Conservation (phyloP, 768 basidiomycete species). For the Gelatoporia subvermispora region DNA sequence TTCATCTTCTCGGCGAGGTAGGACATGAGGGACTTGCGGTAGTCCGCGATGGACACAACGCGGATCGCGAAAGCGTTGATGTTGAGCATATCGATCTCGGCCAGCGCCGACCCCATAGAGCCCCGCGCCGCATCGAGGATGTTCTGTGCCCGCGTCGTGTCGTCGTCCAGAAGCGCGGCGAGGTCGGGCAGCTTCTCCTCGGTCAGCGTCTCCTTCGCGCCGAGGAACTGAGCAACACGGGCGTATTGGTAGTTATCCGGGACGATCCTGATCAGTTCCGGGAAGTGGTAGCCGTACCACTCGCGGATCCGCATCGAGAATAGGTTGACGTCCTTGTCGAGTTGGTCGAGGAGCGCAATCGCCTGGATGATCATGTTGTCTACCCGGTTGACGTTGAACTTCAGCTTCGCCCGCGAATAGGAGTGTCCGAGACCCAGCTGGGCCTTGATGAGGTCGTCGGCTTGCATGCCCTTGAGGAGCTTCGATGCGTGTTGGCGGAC, state of each 20-base stretch:
- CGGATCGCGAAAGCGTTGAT: slow-evolving; percentile 87
- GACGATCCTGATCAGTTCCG: slow-evolving; percentile 89
- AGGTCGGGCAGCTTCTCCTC: slow-evolving; percentile 81
- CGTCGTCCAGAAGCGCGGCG: slow-evolving; percentile 75
- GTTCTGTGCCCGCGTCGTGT: slow-evolving; percentile 84
- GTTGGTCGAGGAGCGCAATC: slow-evolving; percentile 94
- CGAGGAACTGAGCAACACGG: slow-evolving; percentile 77
- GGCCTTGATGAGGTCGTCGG: slow-evolving; percentile 84
- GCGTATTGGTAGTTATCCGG: slow-evolving; percentile 95
- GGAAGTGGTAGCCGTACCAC: slow-evolving; percentile 99
- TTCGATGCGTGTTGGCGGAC: slow-evolving; percentile 89
- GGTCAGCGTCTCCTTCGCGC: slow-evolving; percentile 76
- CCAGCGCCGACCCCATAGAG: slow-evolving; percentile 90
- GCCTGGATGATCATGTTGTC: slow-evolving; percentile 99
- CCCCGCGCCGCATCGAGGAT: slow-evolving; percentile 91
- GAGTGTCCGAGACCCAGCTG: slow-evolving; percentile 97
- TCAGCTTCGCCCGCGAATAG: slow-evolving; percentile 95
- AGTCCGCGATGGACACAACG: slow-evolving; percentile 88
- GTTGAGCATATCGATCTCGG: slow-evolving; percentile 93
- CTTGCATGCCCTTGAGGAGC: slow-evolving; percentile 83
- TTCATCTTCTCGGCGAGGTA: slow-evolving; percentile 98
- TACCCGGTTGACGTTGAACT: slow-evolving; percentile 93
- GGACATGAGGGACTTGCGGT: slow-evolving; percentile 82
- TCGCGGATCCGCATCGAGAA: slow-evolving; percentile 98
- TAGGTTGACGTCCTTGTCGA: slow-evolving; percentile 98